Evolutionary conservation across 225 moss, liverwort and hornwort species (phyloP).

Genomic region (Bryoerythrophyllum caledonicum): DNA sequence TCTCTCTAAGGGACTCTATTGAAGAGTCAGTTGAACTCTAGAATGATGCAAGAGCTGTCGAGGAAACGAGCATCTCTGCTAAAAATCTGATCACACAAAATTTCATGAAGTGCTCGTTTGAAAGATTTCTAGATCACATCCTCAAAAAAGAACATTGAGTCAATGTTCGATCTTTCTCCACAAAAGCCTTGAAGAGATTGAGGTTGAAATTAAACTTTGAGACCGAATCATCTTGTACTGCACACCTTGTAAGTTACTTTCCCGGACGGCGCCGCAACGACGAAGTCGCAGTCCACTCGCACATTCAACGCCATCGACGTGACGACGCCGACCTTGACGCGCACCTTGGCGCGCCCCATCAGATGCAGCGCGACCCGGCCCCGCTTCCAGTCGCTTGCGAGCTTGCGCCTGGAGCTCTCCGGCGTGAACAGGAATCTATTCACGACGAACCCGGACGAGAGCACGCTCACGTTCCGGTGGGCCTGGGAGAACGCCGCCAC

Average conservation of each 20-base stretch:
- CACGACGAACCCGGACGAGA: slow-evolving; percentile 22
- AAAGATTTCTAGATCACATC: not conserved
- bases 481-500: slow-evolving; percentile 49
- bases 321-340: slow-evolving; percentile 50
- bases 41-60: not conserved
- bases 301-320: slow-evolving; percentile 54
- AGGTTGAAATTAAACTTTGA: not conserved
- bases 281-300: slow-evolving; percentile 50
- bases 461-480: slow-evolving; percentile 34
- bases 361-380: slow-evolving; percentile 38
- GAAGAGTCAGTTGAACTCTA: not conserved
- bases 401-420: not conserved
- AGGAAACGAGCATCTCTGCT: not conserved
- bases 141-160: not conserved
- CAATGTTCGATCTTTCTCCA: too few relatives aligned
- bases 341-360: slow-evolving; percentile 47
- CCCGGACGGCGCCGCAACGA: slow-evolving; percentile 32
- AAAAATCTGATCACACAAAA: not conserved
- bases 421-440: slow-evolving; percentile 18
- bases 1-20: not conserved
- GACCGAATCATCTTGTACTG: not conserved
- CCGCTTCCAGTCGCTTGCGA: slow-evolving; percentile 17
- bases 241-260: slow-evolving; percentile 47
- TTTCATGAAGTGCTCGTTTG: not conserved
- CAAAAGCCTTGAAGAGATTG: not conserved